phyloP scores from a whole-genome alignment of 139 green algal species.

The Chlamydomonas sp. region DNA sequence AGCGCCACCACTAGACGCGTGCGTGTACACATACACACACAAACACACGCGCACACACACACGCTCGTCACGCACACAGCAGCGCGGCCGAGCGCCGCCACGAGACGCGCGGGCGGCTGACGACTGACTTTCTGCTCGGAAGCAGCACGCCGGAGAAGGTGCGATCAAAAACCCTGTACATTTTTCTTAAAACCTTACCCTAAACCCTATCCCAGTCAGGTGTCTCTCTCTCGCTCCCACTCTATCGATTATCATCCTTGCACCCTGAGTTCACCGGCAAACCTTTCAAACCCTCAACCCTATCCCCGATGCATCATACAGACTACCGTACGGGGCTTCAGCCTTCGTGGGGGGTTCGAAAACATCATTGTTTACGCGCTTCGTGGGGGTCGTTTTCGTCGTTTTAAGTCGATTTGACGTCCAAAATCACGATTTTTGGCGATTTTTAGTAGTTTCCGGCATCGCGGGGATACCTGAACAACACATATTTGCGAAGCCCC shows the following conservation, averaged over 20 bases:
- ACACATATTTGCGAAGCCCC: too few relatives aligned
- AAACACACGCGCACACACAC: neutral
- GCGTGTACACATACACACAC: neutral
- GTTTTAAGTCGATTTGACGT: neutral
- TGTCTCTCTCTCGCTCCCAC: neutral
- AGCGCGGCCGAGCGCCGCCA: neutral
- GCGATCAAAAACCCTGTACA: too few relatives aligned
- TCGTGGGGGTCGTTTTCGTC: neutral
- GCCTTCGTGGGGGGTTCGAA: too few relatives aligned
- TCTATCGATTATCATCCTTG: neutral
- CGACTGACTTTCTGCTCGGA: slow-evolving; percentile 3
- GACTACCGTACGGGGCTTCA: too few relatives aligned
- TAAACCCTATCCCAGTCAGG: too few relatives aligned
- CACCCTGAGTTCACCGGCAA: neutral
- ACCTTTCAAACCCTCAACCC: too few relatives aligned
- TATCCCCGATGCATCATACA: too few relatives aligned
- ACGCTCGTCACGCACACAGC: neutral
- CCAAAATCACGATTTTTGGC: neutral
- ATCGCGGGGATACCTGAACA: neutral
- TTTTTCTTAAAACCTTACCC: too few relatives aligned
- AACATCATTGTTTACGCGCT: too few relatives aligned
- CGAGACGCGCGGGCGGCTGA: neutral
- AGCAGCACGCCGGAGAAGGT: neutral
- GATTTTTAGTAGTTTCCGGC: neutral
- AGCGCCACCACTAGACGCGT: neutral